phyloP scores from a whole-genome alignment of 306 rosid genomes.

The Vigna nakashimae region DNA sequence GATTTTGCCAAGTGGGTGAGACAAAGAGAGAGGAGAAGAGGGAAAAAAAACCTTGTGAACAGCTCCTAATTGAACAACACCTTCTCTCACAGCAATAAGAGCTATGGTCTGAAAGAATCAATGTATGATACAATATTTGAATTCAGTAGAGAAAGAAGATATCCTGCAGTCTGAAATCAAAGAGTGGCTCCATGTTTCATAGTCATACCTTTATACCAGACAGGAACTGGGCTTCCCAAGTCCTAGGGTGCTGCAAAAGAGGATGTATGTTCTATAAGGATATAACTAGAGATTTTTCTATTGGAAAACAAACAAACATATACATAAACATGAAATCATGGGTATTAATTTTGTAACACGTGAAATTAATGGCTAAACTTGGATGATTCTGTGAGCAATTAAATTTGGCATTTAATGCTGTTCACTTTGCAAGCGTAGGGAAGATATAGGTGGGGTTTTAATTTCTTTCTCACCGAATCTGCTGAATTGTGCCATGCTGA shows the following conservation, averaged over 20 bases:
- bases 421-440: background rate
- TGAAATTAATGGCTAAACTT: slow-evolving; percentile 4
- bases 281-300: slow-evolving; percentile 17
- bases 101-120: slow-evolving; percentile 81
- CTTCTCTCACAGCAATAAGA: slow-evolving; percentile 95
- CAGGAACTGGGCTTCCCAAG: slow-evolving; percentile 99
- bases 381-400: slow-evolving; percentile 22
- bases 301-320: slow-evolving; percentile 38
- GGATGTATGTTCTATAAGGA: background rate
- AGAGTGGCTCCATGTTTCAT: background rate
- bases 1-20: background rate
- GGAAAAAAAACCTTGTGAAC: slow-evolving; percentile 64
- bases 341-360: background rate
- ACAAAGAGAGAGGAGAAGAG: slow-evolving; percentile 3
- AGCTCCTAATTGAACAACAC: slow-evolving; percentile 96
- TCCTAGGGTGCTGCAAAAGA: slow-evolving; percentile 87
- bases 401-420: slow-evolving; percentile 15
- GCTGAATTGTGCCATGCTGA: slow-evolving; percentile 97
- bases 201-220: slow-evolving; percentile 88
- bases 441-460: background rate
- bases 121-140: background rate
- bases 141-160: slow-evolving; percentile 23
- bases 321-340: slow-evolving; percentile 41
- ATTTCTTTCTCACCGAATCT: slow-evolving; percentile 65
- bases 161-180: background rate